A percentile compares a stretch with the other conserved stretches of the same genome.
Evolutionary conservation across 2,329 filamentous ascomycete genomes (phyloP).

Genomic region (Arthrobotrys sphaeroides): DNA sequence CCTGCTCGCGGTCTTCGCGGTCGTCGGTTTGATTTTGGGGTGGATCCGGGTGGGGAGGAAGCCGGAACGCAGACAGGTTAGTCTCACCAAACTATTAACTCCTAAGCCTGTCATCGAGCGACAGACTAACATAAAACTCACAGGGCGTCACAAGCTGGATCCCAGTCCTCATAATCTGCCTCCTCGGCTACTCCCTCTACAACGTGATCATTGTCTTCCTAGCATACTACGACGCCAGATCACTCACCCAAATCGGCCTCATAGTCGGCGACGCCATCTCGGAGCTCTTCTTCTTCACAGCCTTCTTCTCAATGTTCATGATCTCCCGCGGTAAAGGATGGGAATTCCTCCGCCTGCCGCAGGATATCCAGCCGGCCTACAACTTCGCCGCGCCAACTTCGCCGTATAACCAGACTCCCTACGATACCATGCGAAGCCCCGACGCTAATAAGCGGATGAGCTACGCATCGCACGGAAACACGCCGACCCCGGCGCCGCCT

Average conservation of each 20-base stretch:
- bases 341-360: constrained; percentile 26
- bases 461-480: constrained; percentile 11
- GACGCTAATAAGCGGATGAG: constrained; percentile 36
- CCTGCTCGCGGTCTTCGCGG: constrained; percentile 13
- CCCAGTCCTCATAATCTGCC: constrained; percentile 18
- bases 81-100: not conserved
- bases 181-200: constrained; percentile 33
- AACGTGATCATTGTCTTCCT: constrained; percentile 20
- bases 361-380: constrained; percentile 25
- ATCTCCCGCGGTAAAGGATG: constrained; percentile 29
- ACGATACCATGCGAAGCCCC: constrained; percentile 23
- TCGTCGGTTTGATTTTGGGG: constrained; percentile 25
- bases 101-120: not conserved
- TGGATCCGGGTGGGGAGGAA: constrained; percentile 16
- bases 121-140: not conserved
- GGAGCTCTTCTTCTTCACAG: constrained; percentile 31
- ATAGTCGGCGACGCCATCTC: constrained; percentile 24
- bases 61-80: constrained; percentile 23
- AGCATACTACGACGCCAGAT: not conserved
- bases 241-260: not conserved
- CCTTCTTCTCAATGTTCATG: constrained; percentile 40
- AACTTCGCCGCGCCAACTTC: not conserved
- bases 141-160: constrained; percentile 41
- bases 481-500: constrained; percentile 27
- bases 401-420: constrained; percentile 14